phyloP scores from a whole-genome alignment of 148 eudicot genomes.

The Cornus suecica region DNA sequence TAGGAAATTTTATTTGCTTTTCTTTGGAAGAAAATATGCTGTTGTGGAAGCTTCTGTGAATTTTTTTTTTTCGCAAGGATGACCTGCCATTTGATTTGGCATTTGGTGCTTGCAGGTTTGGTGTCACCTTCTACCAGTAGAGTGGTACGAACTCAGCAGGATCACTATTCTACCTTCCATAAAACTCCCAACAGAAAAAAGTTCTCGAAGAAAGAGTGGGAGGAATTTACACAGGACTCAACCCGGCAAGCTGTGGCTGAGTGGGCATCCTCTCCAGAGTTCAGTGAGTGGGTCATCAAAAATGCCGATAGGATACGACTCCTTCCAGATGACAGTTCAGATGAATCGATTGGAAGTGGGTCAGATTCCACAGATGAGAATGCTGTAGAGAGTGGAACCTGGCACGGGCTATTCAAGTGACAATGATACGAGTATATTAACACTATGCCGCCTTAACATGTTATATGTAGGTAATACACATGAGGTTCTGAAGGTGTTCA shows the following conservation, averaged over 20 bases:
- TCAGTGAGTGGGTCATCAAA: constrained; percentile 64
- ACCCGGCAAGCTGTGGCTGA: constrained; percentile 57
- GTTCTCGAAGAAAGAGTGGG: constrained; percentile 62
- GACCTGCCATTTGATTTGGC: not conserved
- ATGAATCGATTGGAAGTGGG: constrained; percentile 53
- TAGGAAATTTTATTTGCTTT: not conserved
- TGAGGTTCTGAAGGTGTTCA: not conserved
- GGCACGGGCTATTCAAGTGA: constrained; percentile 29
- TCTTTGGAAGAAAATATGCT: not conserved
- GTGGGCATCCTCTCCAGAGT: constrained; percentile 67
- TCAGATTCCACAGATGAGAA: constrained; percentile 62
- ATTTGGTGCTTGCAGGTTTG: constrained; percentile 28
- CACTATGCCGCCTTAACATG: not conserved
- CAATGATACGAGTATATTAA: constrained; percentile 6
- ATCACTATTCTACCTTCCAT: constrained; percentile 70
- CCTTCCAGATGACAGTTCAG: constrained; percentile 48
- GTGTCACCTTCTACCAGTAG: constrained; percentile 30
- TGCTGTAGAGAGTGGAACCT: constrained; percentile 20
- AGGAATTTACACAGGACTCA: constrained; percentile 55
- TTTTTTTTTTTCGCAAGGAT: not conserved
- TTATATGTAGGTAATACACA: not conserved
- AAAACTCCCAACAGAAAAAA: constrained; percentile 54
- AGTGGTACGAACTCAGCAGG: constrained; percentile 22
- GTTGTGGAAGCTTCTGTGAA: not conserved
- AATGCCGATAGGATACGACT: constrained; percentile 57